Evolutionary conservation across 345 rosid genomes (phyloP), one percentile per base, ranked within the genome.

Genomic region (Clausena lansium): DNA sequence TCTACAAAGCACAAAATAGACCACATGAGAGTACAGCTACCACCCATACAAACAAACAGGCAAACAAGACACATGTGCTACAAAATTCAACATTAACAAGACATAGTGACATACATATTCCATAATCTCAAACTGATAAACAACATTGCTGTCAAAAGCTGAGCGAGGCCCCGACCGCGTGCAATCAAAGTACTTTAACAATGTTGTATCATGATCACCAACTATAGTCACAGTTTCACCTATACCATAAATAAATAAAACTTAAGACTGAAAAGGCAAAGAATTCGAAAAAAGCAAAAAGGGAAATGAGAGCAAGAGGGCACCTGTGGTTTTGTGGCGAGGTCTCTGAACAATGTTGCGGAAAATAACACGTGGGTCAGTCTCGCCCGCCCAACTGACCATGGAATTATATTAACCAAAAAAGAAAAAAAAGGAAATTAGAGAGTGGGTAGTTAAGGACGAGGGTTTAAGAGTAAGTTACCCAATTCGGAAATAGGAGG

Each of bases 291-390:
- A 2, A 45, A 38, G n/a, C 17, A 47, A 9, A 9, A 71, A 64
- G 10, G 45, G 22, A 38, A 62, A 57, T 28, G 0, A 9, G 61
- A 50, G 52, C 2, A 76, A 73, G 15, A 62, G 33, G 72, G 70
- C 81, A 92, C 98, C 99, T 28, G 96, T 93, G 74, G 89, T 80
- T 84, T 96, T 96, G 85, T 94, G 99, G 62, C 99, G 97, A 0
- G 99, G 98, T 74, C 99, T 88, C 80, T 96, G 99, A 71, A 96
- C 94, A 89, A 94, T 88, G 87, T 94, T 96, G 66, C 98, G 97
- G 90, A 94, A 96, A 77, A 96, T 73, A 82, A 96, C 87, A 54
- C 99, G 91, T 67, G 99, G 99, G 45, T 96, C 92, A 36, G 78
- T 86, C 91, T 96, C 99, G 79, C 97, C 99, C 1, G 99, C 99